Evolutionary conservation across 139 green algal species (phyloP), one percentile per base, ranked within the genome.

Genomic region (Pleodorina starrii): DNA sequence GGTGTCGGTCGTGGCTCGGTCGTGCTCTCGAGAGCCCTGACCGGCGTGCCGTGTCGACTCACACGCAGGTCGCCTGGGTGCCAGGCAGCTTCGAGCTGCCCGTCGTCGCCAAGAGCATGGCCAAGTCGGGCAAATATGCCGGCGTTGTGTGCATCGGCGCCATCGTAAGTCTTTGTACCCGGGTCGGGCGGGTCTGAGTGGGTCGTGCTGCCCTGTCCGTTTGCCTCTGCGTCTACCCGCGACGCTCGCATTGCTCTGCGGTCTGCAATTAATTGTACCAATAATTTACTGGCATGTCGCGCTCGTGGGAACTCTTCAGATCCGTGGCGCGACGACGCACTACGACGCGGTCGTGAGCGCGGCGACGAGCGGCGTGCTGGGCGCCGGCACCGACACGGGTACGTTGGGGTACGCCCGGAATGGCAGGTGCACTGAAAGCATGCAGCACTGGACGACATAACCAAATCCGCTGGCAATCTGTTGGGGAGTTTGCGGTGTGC

Each of bases 41-140:
- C n/a, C n/a, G n/a, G n/a, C n/a, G n/a, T n/a, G n/a, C n/a, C n/a
- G n/a, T n/a, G n/a, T n/a, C 51, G 54, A 66, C 54, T 66, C 54
- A 25, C n/a, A 5, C 32, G 68, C 92, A 98, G 96, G 95, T 99
- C 5, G 95, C 90, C 27, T 99, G 96, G 96, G 98, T 99, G 17
- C 98, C 98, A 40, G 98, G 98, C 43, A 96, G 91, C 92, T 99
- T 99, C 94, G 98, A 99, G 94, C 90, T 99, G 17, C 97, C 98
- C 2, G 88, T 99, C 5, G 94, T 99, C 43, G 97, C 97, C 51
- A 97, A 99, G 86, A 88, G 88, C 29, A 97, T 99, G 96, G 98
- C 97, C 10, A 95, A 95, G 84, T 97, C 90, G 1, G 95, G 96
- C 5, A 96, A 96, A 38, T 99, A 98, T 85, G 94, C 97, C 48